Conservation (phyloP, 192 early-diverging fungal genomes). For the Entomortierella chlamydospora region DNA sequence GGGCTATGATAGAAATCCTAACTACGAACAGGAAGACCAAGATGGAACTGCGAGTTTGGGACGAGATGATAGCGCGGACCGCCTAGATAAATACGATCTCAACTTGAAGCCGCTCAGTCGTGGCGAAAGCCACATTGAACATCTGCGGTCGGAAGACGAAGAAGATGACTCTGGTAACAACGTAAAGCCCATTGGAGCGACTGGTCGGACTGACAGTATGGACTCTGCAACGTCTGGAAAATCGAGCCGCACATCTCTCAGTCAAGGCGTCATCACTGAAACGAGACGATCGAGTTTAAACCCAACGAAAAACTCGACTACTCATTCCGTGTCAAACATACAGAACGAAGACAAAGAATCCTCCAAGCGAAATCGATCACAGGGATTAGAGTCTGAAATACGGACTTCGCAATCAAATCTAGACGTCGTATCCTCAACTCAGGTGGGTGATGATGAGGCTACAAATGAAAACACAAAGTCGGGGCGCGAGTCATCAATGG, state of each 20-base stretch:
- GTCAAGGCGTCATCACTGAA: not conserved
- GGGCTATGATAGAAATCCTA: not conserved
- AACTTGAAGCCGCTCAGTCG: constrained; percentile 9
- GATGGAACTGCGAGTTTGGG: not conserved
- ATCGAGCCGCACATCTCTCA: not conserved
- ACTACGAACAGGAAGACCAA: not conserved
- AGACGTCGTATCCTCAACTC: not conserved
- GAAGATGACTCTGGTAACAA: constrained; percentile 10
- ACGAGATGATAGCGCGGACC: constrained; percentile 8
- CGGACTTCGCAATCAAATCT: constrained; percentile 8
- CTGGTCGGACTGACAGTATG: constrained; percentile 19
- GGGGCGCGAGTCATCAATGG: not conserved
- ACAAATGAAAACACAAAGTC: not conserved
- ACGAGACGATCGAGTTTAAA: not conserved
- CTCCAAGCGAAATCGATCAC: not conserved
- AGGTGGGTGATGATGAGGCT: not conserved
- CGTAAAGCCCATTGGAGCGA: not conserved
- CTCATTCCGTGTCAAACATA: not conserved
- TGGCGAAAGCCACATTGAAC: constrained; percentile 24
- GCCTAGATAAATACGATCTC: not conserved
- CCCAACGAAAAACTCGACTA: not conserved
- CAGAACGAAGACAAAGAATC: not conserved
- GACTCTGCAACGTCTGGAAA: constrained; percentile 12
- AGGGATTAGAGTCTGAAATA: not conserved
- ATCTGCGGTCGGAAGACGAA: constrained; percentile 34